Conservation (phyloP, 306 rosid species). For the Macrotyloma uniflorum region DNA sequence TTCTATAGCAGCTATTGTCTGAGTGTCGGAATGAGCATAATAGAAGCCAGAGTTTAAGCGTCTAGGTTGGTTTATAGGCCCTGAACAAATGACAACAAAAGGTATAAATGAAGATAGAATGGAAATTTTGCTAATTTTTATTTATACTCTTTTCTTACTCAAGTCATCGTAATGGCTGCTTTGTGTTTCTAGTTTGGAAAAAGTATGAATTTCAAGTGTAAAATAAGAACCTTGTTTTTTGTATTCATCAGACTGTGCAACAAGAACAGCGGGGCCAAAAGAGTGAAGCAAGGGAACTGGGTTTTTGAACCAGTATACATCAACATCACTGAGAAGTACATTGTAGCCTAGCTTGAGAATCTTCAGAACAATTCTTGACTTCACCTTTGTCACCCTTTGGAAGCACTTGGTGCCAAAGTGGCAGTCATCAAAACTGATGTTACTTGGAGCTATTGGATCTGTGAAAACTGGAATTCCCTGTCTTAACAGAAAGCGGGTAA, state of each 20-base stretch:
- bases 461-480: constrained; percentile 88
- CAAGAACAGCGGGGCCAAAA: constrained; percentile 70
- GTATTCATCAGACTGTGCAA: constrained; percentile 90
- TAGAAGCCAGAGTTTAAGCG: constrained; percentile 98
- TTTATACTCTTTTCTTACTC: neutral
- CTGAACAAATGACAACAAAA: constrained; percentile 42
- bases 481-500: constrained; percentile 12
- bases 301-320: constrained; percentile 83
- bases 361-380: constrained; percentile 81
- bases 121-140: neutral
- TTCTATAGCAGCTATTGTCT: constrained; percentile 81
- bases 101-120: neutral
- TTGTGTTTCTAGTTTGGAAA: neutral
- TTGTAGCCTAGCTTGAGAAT: constrained; percentile 86
- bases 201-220: constrained; percentile 26
- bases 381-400: constrained; percentile 95
- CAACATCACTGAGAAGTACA: constrained; percentile 92
- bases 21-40: constrained; percentile 70
- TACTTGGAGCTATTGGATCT: constrained; percentile 71
- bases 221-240: constrained; percentile 64
- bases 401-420: constrained; percentile 95
- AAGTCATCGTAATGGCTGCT: neutral
- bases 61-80: constrained; percentile 87
- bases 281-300: constrained; percentile 73
- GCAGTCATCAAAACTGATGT: constrained; percentile 79